Conservation (phyloP, 805 yeast genomes). For the Wickerhamomyces queroliae region DNA sequence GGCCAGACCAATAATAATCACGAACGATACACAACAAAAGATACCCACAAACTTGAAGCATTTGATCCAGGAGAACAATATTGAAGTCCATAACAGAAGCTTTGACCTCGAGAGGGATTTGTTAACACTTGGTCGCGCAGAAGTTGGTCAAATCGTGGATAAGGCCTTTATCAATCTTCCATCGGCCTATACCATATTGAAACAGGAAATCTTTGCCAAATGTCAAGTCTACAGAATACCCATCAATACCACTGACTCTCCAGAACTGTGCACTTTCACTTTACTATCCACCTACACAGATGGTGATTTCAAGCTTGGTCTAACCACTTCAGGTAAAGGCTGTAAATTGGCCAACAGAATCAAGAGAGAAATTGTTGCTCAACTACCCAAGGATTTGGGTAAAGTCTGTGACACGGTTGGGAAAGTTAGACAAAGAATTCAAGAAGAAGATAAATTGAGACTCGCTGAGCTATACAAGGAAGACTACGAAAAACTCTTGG, state of each 20-base stretch:
- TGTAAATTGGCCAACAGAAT: constrained; percentile 80
- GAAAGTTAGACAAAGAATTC: constrained; percentile 48
- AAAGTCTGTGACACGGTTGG: constrained; percentile 68
- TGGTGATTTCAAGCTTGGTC: constrained; percentile 76
- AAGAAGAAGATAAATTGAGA: constrained; percentile 40
- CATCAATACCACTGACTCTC: constrained; percentile 69
- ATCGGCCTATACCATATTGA: constrained; percentile 23
- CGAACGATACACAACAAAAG: constrained; percentile 18
- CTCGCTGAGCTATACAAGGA: constrained; percentile 18
- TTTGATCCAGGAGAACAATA: constrained; percentile 21
- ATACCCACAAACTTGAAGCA: constrained; percentile 23
- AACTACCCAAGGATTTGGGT: constrained; percentile 67
- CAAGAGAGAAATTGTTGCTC: constrained; percentile 61
- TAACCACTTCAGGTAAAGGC: constrained; percentile 85
- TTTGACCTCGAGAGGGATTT: constrained; percentile 39
- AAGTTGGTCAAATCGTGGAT: constrained; percentile 65
- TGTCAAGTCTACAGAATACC: constrained; percentile 73
- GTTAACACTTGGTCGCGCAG: constrained; percentile 50
- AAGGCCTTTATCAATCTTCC: constrained; percentile 61
- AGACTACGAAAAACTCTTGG: constrained; percentile 22
- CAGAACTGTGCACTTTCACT: constrained; percentile 70
- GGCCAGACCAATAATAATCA: constrained; percentile 49
- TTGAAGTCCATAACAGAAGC: constrained; percentile 25
- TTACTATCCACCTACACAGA: constrained; percentile 63
- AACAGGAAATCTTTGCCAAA: constrained; percentile 35